Evolutionary conservation across 2,329 filamentous ascomycete genomes (phyloP).

Genomic region (Xylaria sp.): DNA sequence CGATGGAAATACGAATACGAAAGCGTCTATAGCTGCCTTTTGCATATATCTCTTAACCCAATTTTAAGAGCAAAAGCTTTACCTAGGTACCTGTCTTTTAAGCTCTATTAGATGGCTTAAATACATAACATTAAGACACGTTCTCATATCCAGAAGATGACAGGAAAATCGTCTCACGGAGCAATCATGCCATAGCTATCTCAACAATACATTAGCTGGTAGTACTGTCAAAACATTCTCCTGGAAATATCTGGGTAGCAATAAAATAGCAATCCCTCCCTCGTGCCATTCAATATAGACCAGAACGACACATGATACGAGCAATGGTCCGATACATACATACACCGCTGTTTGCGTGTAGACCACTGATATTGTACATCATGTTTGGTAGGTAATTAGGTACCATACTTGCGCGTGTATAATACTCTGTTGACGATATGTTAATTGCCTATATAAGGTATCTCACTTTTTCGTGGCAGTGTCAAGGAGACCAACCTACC

Average conservation of each 20-base stretch:
- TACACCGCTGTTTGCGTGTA: conserved; percentile 9
- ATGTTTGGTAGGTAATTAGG: no score
- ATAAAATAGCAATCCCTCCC: neutral
- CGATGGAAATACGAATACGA: conserved; percentile 39
- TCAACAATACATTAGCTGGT: conserved; percentile 2
- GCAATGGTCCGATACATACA: conserved; percentile 15
- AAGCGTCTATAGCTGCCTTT: conserved; percentile 25
- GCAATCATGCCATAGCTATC: conserved; percentile 26
- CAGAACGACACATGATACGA: conserved; percentile 31
- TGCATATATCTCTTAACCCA: conserved; percentile 1
- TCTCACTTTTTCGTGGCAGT: neutral
- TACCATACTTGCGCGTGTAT: no score
- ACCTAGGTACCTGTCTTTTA: neutral
- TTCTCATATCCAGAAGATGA: neutral
- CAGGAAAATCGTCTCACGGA: conserved; percentile 16
- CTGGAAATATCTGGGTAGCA: neutral
- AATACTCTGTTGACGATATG: no score
- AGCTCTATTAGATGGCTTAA: neutral
- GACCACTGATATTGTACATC: no score
- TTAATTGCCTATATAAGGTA: no score
- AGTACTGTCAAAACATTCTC: neutral
- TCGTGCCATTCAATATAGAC: conserved; percentile 13
- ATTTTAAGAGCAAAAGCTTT: neutral
- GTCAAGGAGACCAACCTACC: neutral
- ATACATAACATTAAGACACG: neutral